These are phyloP conservation scores for Quercus lobata DNA, from an alignment of 331 rosid species.

Conservation along the genomic window DNA sequence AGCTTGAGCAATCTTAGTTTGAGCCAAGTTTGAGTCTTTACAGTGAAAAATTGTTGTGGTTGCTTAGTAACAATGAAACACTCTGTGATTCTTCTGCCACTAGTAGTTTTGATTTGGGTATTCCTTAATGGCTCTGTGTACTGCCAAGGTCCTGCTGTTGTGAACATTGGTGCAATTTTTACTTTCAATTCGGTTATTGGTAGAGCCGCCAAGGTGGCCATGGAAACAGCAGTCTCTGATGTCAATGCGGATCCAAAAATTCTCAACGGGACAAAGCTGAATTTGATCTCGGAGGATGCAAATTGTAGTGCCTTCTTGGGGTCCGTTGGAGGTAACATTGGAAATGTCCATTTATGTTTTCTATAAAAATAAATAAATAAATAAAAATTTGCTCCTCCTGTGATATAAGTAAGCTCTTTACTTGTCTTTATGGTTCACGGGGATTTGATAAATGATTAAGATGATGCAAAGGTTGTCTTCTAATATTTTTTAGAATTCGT, in stretches of 20 bases:
- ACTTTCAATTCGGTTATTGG: slow-evolving; percentile 79
- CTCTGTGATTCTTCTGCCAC: slow-evolving; percentile 18
- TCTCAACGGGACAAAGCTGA: slow-evolving; percentile 56
- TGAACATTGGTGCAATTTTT: slow-evolving; percentile 75
- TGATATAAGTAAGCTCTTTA: slow-evolving; percentile 10
- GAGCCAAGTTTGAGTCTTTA: slow-evolving; percentile 19
- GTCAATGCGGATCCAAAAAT: slow-evolving; percentile 58
- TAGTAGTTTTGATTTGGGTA: slow-evolving; percentile 36
- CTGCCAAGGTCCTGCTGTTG: slow-evolving; percentile 51
- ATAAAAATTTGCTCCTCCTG: not conserved
- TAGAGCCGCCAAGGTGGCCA: slow-evolving; percentile 60
- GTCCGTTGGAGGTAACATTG: slow-evolving; percentile 61
- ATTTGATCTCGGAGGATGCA: slow-evolving; percentile 43
- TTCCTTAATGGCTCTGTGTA: slow-evolving; percentile 33
- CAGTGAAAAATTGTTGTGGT: slow-evolving; percentile 24
- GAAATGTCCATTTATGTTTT: not conserved
- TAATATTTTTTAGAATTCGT: not conserved
- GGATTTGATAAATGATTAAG: not conserved
- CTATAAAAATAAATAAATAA: too few species aligned
- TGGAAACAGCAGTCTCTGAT: slow-evolving; percentile 71
- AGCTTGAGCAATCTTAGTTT: not conserved
- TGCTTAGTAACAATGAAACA: slow-evolving; percentile 29
- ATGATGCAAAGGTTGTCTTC: not conserved
- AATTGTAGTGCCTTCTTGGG: slow-evolving; percentile 69
- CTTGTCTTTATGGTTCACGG: not conserved